Evolutionary conservation across 2,329 filamentous ascomycete species (phyloP), one percentile per base, ranked within the genome.

Genomic region (Ilyonectria destructans): DNA sequence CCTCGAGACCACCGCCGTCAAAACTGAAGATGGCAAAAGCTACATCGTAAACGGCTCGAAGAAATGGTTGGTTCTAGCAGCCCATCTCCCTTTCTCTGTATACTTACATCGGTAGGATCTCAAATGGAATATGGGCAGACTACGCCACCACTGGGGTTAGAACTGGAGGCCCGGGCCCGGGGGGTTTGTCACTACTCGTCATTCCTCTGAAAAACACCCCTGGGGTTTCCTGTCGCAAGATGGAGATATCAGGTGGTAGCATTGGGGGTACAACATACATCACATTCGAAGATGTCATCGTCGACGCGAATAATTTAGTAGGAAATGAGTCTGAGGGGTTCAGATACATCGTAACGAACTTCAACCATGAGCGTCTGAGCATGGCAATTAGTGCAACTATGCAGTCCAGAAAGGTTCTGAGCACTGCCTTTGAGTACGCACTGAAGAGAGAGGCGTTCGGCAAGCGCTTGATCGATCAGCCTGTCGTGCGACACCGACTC

Each of bases 71-170:
- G 45, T 6, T 33, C 17, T 7, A 12, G 31, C n/a, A 15, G 2
- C 13, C 3, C 10, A 1, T 17, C 26, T 4, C 1, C 1, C 2
- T 2, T 35, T 8, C 8, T 35, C 5, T 8, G 33, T 8, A 13
- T 26, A n/a, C 40, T 37, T 23, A 12, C 1, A 12, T 3, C 8
- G 10, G 29, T 2, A 59, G 57, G 57, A 59, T 59, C 43, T 48
- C 57, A 13, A 59, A 37, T 6, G 57, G 57, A 49, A 51, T 59
- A 1, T 59, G 57, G 57, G 43, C 57, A 9, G 43, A 59, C 29
- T 59, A 59, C 15, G 57, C 57, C 23, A 59, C 57, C n/a, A 59
- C 57, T 35, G 57, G 17, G 4, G 57, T 59, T 13, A 48, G 57
- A 59, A 59, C 57, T 7, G 57, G 57, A 33, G 57, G 57, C 4